These are phyloP conservation scores for Ascochyta clinopodiicola DNA, from an alignment of 2,329 filamentous ascomycete species.

Conservation along the genomic window DNA sequence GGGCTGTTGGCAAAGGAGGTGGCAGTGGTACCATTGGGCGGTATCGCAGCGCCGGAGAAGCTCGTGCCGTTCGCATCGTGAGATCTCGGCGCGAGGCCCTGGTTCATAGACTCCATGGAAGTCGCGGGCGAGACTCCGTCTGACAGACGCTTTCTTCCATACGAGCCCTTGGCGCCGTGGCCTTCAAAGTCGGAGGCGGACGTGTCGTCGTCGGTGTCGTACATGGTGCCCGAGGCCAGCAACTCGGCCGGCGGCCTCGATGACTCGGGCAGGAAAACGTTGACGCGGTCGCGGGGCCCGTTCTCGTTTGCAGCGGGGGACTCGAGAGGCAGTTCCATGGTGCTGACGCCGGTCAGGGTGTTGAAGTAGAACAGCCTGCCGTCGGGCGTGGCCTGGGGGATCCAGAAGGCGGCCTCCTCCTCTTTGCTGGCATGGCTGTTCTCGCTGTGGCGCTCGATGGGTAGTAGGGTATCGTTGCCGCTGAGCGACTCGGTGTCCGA, in stretches of 20 bases:
- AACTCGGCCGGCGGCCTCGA: slow-evolving; percentile 89
- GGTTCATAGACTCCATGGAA: slow-evolving; percentile 89
- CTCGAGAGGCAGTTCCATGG: slow-evolving; percentile 92
- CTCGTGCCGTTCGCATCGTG: slow-evolving; percentile 51
- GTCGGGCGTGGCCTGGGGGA: slow-evolving; percentile 93
- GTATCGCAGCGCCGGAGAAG: slow-evolving; percentile 54
- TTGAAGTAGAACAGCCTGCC: slow-evolving; percentile 98
- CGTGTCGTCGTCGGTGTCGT: slow-evolving; percentile 87
- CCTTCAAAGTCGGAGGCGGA: slow-evolving; percentile 85
- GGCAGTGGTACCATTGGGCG: slow-evolving; percentile 59
- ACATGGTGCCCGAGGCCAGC: slow-evolving; percentile 83
- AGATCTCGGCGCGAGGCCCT: slow-evolving; percentile 65
- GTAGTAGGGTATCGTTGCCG: slow-evolving; percentile 55
- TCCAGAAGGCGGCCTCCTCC: slow-evolving; percentile 96
- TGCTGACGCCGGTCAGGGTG: slow-evolving; percentile 92
- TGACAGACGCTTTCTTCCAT: slow-evolving; percentile 68
- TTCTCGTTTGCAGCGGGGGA: slow-evolving; percentile 83
- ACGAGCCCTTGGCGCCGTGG: slow-evolving; percentile 73
- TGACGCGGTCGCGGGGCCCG: slow-evolving; percentile 86
- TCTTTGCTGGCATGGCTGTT: slow-evolving; percentile 59
- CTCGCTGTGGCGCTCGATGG: slow-evolving; percentile 69
- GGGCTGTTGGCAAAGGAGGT: slow-evolving; percentile 62
- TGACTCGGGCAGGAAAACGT: slow-evolving; percentile 86
- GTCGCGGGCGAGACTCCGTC: slow-evolving; percentile 83
- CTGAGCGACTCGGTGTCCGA: slow-evolving; percentile 56